Conservation (phyloP, 495 filamentous ascomycete genomes). For the Xylaria grammica region DNA sequence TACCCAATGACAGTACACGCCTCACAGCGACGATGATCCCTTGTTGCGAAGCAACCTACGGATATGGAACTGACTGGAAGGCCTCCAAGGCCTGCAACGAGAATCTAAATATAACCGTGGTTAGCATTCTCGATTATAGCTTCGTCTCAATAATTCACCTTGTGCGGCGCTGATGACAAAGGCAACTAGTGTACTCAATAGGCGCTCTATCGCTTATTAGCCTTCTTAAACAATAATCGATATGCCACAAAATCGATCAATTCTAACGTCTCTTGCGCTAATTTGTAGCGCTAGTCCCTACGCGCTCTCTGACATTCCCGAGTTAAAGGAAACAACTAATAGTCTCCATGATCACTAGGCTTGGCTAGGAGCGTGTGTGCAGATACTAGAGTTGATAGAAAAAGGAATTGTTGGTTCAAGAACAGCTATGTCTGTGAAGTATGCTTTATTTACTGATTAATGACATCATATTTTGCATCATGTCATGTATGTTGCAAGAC, state of each 20-base stretch:
- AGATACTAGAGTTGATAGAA: not conserved
- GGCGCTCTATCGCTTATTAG: not conserved
- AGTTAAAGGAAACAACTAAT: not conserved
- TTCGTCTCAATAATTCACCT: not conserved
- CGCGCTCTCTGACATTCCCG: not conserved
- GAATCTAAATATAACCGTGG: not conserved
- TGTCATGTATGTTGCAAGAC: not conserved
- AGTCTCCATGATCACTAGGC: not conserved
- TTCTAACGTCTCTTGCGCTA: too few relatives aligned
- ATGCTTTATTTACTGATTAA: conserved; percentile 5
- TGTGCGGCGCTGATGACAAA: not conserved
- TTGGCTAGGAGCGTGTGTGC: not conserved
- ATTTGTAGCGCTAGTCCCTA: too few relatives aligned
- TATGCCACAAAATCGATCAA: not conserved
- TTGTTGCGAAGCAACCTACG: not conserved
- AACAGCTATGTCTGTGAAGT: not conserved
- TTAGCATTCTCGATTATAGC: not conserved
- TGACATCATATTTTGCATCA: not conserved
- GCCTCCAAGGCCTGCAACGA: not conserved
- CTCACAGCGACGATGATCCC: too few relatives aligned
- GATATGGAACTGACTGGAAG: not conserved
- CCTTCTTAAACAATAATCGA: not conserved
- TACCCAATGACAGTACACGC: not conserved
- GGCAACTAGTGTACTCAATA: not conserved
- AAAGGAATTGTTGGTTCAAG: not conserved